Conservation (phyloP, 2,329 filamentous ascomycete species). For the Fusarium nygamai region DNA sequence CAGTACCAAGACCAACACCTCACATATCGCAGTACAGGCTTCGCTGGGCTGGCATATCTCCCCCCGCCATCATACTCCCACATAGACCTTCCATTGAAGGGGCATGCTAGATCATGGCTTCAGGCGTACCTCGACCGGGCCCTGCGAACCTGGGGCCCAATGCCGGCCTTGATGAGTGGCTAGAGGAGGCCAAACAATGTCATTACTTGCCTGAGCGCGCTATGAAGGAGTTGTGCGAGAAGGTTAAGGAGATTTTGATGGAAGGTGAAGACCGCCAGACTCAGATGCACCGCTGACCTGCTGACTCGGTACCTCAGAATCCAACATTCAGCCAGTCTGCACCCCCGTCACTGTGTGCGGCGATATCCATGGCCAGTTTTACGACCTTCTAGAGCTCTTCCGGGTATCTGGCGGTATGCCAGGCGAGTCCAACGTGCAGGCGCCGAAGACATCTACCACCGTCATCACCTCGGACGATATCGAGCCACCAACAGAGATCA, state of each 20-base stretch:
- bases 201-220: conserved; percentile 95
- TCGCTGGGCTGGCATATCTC: conserved; percentile 38
- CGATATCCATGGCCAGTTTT: conserved; percentile 99
- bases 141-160: conserved; percentile 86
- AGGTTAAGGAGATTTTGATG: conserved; percentile 99
- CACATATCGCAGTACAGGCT: conserved; percentile 36
- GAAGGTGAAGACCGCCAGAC: conserved; percentile 70
- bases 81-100: conserved; percentile 34
- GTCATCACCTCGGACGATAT: conserved; percentile 92
- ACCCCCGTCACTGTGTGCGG: conserved; percentile 97
- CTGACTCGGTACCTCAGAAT: conserved; percentile 68
- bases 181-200: conserved; percentile 95
- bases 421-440: conserved; percentile 77
- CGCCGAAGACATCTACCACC: conserved; percentile 73
- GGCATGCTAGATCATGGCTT: conserved; percentile 50
- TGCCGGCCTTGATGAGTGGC: conserved; percentile 93
- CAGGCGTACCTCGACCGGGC: conserved; percentile 82
- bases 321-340: conserved; percentile 97
- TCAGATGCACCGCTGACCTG: background rate
- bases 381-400: conserved; percentile 96
- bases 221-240: conserved; percentile 99
- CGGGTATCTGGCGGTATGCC: conserved; percentile 97
- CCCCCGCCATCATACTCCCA: conserved; percentile 29
- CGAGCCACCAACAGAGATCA: conserved; percentile 89
- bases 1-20: conserved; percentile 24